Percentiles rank a stretch among this genome's conserved stretches.
phyloP scores from a whole-genome alignment of 2,329 filamentous ascomycete genomes.

The Hypoxylon sp. region DNA sequence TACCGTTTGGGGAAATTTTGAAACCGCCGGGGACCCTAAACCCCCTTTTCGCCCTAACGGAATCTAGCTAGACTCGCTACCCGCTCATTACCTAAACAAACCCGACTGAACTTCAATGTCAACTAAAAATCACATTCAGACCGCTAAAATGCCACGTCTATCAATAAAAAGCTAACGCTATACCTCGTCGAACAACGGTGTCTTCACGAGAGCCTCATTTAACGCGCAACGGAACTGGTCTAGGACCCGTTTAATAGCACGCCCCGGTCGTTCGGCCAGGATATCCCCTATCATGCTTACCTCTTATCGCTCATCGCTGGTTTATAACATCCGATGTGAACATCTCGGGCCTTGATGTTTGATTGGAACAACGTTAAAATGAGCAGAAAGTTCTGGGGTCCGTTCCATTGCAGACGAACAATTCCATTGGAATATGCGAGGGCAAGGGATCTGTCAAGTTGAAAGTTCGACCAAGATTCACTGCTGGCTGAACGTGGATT shows the following conservation, averaged over 20 bases:
- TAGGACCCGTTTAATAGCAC: not conserved
- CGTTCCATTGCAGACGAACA: constrained; percentile 26
- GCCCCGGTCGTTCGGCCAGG: not conserved
- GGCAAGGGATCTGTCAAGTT: constrained; percentile 29
- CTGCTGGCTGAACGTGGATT: constrained; percentile 21
- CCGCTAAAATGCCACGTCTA: constrained; percentile 3
- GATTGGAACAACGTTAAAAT: constrained; percentile 30
- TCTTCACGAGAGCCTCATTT: constrained; percentile 8
- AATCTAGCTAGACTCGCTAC: constrained; percentile 14
- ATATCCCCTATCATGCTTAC: constrained; percentile 1
- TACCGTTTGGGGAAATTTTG: constrained; percentile 27
- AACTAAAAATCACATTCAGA: constrained; percentile 1
- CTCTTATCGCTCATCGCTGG: constrained; percentile 12
- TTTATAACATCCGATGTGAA: constrained; percentile 10
- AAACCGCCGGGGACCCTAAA: constrained; percentile 36
- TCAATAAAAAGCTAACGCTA: not conserved
- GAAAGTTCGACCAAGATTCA: constrained; percentile 35
- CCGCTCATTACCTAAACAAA: constrained; percentile 30
- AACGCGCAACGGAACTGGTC: not conserved
- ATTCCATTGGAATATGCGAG: constrained; percentile 26
- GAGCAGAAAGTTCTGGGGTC: constrained; percentile 20
- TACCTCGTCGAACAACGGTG: not conserved
- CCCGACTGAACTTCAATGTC: constrained; percentile 7
- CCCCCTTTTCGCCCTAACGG: constrained; percentile 29
- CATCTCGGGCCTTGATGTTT: constrained; percentile 2